These are phyloP conservation scores for Cryphonectria radicalis DNA, from an alignment of 2,329 filamentous ascomycete species.

Conservation along the genomic window DNA sequence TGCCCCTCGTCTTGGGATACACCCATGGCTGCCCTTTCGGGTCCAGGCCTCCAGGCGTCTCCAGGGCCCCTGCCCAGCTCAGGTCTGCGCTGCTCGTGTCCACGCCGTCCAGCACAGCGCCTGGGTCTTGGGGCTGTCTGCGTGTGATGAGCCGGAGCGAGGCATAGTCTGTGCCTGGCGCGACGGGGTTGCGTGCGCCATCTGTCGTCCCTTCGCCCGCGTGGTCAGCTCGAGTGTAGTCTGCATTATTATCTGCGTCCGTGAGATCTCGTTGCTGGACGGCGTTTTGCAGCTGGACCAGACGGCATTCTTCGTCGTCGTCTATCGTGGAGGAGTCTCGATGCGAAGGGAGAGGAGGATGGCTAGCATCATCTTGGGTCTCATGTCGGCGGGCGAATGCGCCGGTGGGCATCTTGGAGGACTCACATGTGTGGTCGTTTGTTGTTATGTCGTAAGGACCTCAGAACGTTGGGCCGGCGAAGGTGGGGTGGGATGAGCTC, in stretches of 20 bases:
- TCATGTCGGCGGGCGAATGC: background rate
- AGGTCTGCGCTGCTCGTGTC: constrained; percentile 21
- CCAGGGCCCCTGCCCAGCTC: constrained; percentile 11
- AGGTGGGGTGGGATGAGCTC: background rate
- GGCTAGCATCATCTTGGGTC: background rate
- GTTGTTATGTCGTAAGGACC: background rate
- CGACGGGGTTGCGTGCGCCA: constrained; percentile 12
- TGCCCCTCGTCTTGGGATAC: constrained; percentile 22
- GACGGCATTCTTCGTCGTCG: background rate
- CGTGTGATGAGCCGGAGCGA: constrained; percentile 20
- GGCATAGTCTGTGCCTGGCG: constrained; percentile 16
- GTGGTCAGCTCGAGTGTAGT: background rate
- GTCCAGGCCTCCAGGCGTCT: background rate
- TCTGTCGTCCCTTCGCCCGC: background rate
- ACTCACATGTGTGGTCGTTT: background rate
- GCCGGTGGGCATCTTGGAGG: constrained; percentile 11
- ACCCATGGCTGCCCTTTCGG: constrained; percentile 22
- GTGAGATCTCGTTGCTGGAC: background rate
- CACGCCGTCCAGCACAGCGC: constrained; percentile 7
- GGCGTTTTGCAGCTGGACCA: constrained; percentile 10
- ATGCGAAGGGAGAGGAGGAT: background rate
- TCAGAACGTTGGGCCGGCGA: background rate
- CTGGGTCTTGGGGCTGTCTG: constrained; percentile 13
- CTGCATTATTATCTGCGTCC: background rate
- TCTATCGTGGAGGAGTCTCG: background rate